These are phyloP conservation scores for Allodekkera sacchari DNA, from an alignment of 805 yeast species.

Conservation along the genomic window DNA sequence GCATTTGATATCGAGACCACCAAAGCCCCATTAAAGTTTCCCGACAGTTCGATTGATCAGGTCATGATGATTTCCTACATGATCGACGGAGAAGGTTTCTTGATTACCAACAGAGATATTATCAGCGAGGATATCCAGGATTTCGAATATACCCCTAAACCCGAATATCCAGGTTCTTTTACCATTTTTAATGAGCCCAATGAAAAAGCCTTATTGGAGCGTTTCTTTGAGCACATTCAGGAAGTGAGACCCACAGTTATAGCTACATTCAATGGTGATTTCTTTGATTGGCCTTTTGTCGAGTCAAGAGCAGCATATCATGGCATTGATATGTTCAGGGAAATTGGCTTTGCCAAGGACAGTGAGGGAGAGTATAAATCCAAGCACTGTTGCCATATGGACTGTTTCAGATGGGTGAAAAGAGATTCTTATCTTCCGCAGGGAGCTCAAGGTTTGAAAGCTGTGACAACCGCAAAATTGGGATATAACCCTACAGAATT, in stretches of 20 bases:
- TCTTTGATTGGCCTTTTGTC: slow-evolving; percentile 98
- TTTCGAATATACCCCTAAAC: slow-evolving; percentile 95
- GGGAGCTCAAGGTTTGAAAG: slow-evolving; percentile 97
- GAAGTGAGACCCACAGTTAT: slow-evolving; percentile 93
- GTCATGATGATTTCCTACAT: slow-evolving; percentile 99
- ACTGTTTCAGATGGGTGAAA: slow-evolving; percentile 95
- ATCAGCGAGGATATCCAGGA: slow-evolving; percentile 93
- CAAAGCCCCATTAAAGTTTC: slow-evolving; percentile 91
- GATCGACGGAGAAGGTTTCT: slow-evolving; percentile 96
- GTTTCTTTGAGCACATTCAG: slow-evolving; percentile 84
- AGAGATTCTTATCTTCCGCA: slow-evolving; percentile 97
- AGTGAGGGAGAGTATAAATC: slow-evolving; percentile 89
- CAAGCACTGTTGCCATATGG: slow-evolving; percentile 91
- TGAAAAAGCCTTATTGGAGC: slow-evolving; percentile 63
- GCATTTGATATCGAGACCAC: slow-evolving; percentile 98
- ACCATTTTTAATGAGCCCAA: slow-evolving; percentile 84
- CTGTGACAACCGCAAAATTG: slow-evolving; percentile 90
- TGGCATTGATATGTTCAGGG: slow-evolving; percentile 81
- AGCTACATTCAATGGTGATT: slow-evolving; percentile 97
- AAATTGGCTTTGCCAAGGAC: slow-evolving; percentile 90
- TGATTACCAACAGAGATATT: slow-evolving; percentile 90
- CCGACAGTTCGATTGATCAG: slow-evolving; percentile 84
- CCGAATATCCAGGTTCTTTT: slow-evolving; percentile 88
- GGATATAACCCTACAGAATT: slow-evolving; percentile 96
- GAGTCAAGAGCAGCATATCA: slow-evolving; percentile 80